Evolutionary conservation across 164 flowering plant genomes (phyloP).

Genomic region (Magnolia kwangsiensis): DNA sequence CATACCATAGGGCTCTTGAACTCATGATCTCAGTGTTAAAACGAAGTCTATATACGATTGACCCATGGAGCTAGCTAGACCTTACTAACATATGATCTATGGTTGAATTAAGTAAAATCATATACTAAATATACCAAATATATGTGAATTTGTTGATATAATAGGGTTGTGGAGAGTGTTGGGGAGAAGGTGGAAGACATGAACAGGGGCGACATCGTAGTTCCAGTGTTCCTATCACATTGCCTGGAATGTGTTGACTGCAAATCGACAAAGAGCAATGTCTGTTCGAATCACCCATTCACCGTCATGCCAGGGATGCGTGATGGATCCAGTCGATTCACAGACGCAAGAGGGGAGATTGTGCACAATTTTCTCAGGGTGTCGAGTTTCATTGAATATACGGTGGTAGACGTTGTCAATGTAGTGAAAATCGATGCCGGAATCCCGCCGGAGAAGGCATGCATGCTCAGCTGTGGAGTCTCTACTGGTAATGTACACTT

Average conservation of each 20-base stretch:
- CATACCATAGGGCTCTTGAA: too few relatives aligned
- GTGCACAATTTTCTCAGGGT: constrained; percentile 39
- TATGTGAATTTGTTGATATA: not conserved
- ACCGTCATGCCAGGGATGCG: constrained; percentile 26
- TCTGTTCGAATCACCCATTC: constrained; percentile 30
- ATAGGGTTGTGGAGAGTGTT: constrained; percentile 62
- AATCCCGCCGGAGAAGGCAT: constrained; percentile 48
- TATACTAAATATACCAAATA: not conserved
- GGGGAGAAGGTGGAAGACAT: constrained; percentile 57
- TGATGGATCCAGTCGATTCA: constrained; percentile 45
- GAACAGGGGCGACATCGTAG: constrained; percentile 48
- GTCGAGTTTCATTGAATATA: constrained; percentile 59
- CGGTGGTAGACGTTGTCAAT: constrained; percentile 51
- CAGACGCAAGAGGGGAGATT: constrained; percentile 32
- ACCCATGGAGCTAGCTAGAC: too few relatives aligned
- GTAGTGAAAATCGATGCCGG: constrained; percentile 34
- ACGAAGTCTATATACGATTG: too few relatives aligned
- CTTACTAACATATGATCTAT: not conserved
- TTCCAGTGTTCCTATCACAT: constrained; percentile 44
- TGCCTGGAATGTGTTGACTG: constrained; percentile 62
- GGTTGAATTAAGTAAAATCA: not conserved
- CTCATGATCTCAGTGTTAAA: too few relatives aligned
- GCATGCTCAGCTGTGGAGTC: constrained; percentile 64
- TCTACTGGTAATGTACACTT: constrained; percentile 37
- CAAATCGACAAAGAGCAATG: constrained; percentile 45